Evolutionary conservation across 1,284 basidiomycete genomes (phyloP).

Genomic region (Cerrena zonata): DNA sequence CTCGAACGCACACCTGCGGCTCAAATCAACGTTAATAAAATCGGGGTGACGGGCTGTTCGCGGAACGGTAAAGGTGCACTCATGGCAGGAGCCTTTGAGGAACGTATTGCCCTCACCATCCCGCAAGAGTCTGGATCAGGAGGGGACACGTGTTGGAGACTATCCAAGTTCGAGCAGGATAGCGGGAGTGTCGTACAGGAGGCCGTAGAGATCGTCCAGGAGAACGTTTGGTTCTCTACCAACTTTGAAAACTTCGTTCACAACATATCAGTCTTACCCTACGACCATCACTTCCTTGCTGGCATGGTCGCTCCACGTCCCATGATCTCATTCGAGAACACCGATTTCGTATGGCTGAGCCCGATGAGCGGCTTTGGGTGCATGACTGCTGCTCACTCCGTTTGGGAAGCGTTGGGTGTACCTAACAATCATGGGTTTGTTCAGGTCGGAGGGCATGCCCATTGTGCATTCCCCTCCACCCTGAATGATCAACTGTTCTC

Average conservation of each 20-base stretch:
- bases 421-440: conserved; percentile 44
- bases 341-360: conserved; percentile 46
- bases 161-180: conserved; percentile 39
- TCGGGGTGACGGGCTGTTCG: conserved; percentile 53
- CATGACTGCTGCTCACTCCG: conserved; percentile 42
- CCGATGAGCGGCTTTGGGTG: conserved; percentile 42
- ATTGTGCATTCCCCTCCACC: conserved; percentile 44
- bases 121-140: conserved; percentile 55
- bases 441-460: conserved; percentile 44
- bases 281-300: conserved; percentile 49
- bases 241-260: conserved; percentile 41
- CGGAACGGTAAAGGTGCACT: conserved; percentile 53
- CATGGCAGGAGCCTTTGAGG: conserved; percentile 49
- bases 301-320: conserved; percentile 49
- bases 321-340: conserved; percentile 50
- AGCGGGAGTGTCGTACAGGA: conserved; percentile 37
- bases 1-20: conserved; percentile 39
- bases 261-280: conserved; percentile 37
- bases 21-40: conserved; percentile 39
- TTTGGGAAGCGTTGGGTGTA: conserved; percentile 43
- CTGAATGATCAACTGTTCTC: conserved; percentile 39
- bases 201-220: conserved; percentile 45
- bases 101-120: conserved; percentile 48
- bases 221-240: too few species aligned
- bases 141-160: conserved; percentile 50